Base-by-base conservation (phyloP, 2,329 filamentous ascomycete species). In the Apiospora kogelbergensis region DNA sequence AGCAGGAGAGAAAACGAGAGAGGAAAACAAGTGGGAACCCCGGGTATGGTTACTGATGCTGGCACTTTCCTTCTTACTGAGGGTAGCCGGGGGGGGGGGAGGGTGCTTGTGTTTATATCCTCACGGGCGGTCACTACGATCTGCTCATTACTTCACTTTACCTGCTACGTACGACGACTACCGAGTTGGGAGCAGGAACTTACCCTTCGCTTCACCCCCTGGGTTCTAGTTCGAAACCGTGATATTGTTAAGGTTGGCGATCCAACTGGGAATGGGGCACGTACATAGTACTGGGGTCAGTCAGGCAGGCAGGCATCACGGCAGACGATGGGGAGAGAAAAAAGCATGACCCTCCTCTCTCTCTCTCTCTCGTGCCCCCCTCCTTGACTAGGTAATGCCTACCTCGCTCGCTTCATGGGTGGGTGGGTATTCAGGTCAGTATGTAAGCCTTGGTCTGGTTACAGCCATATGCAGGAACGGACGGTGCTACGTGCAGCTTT, bases 381-480 rank as follows among this genome's bases (percentile, higher is more conserved):
- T 57, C 48, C 17, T 15, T 57, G 6, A 2, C 48, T 22, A n/a
- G n/a, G n/a, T n/a, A 20, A 30, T 20, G 24, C 48, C 15, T 53
- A 9, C n/a, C 6, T 3, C n/a, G 13, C 6, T 3, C n/a, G 13
- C 13, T 33, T 37, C 26, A 60, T n/a, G 53, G 30, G 53, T 37
- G 30, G 53, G 30, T 60, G 53, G 53, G 6, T 37, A 13, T n/a
- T 60, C 53, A 60, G 53, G 53, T 37, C 53, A 60, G 53, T 33
- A 33, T 20, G 48, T 20, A 37, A 37, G 53, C 30, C 53, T 30
- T 57, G 48, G 48, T 33, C 26, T 37, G 26, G 53, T 37, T 60
- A 60, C 53, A 60, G 53, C 30, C 53, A 37, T 60, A 37, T 60
- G 53, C 53, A 60, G 53, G 53, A 37, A n/a, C 53, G 53, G 30